Percentiles rank a stretch among this genome's conserved stretches.
Evolutionary conservation across 805 yeast species (phyloP).

Genomic region (Wickerhamomyces hampshirensis): DNA sequence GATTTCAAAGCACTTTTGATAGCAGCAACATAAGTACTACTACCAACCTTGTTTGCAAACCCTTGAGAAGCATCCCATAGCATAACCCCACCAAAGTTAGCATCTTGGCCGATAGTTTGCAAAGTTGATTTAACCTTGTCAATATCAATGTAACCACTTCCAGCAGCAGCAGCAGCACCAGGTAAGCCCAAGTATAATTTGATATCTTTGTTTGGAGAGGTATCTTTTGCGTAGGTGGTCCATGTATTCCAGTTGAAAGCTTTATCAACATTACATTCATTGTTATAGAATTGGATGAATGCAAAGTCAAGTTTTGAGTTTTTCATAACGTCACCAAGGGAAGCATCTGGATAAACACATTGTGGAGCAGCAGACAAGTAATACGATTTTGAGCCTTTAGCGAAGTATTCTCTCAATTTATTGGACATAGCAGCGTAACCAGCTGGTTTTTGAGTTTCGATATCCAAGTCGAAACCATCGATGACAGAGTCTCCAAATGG

Average conservation of each 20-base stretch:
- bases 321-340: conserved; percentile 52
- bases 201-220: conserved; percentile 64
- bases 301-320: conserved; percentile 70
- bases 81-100: conserved; percentile 81
- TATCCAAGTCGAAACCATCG: conserved; percentile 93
- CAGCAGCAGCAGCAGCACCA: conserved; percentile 53
- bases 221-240: conserved; percentile 53
- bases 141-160: conserved; percentile 53
- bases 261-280: conserved; percentile 55
- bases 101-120: conserved; percentile 67
- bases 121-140: conserved; percentile 39
- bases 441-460: conserved; percentile 56
- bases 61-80: conserved; percentile 91
- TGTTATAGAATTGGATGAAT: conserved; percentile 87
- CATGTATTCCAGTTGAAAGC: conserved; percentile 71
- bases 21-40: conserved; percentile 36
- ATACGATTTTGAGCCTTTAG: conserved; percentile 51
- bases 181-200: conserved; percentile 76
- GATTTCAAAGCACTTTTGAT: conserved; percentile 38
- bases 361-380: conserved; percentile 90
- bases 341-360: conserved; percentile 82
- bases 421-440: conserved; percentile 68
- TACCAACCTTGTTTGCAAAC: conserved; percentile 38
- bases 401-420: conserved; percentile 47
- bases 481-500: conserved; percentile 68